Percentiles rank a stretch among this genome's conserved stretches.
These are phyloP conservation scores for Heterococcus sp. DNA, from an alignment of 108 stramenopile genomes.

Conservation along the genomic window DNA sequence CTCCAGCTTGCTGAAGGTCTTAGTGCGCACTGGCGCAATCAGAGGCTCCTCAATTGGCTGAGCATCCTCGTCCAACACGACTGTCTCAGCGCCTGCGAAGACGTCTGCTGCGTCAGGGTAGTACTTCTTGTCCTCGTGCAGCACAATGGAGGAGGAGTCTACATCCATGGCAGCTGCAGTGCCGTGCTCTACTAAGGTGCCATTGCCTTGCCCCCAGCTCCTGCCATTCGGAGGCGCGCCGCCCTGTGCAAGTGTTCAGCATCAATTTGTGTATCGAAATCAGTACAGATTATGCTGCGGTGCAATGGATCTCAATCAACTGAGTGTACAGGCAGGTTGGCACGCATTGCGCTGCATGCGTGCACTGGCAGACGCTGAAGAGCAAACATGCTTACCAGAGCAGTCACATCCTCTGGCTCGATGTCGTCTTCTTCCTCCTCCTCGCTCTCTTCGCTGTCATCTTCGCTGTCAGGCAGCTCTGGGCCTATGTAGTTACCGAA, in stretches of 20 bases:
- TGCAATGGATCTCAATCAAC: too few species aligned
- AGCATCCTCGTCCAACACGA: constrained; percentile 96
- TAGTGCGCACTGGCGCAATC: constrained; percentile 77
- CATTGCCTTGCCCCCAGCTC: constrained; percentile 10
- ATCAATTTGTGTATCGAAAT: too few species aligned
- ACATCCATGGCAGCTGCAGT: not conserved
- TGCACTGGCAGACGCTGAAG: too few species aligned
- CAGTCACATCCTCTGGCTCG: constrained; percentile 17
- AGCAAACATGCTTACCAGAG: too few species aligned
- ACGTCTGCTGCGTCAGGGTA: constrained; percentile 94
- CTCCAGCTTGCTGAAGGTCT: constrained; percentile 65
- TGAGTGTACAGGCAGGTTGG: too few species aligned
- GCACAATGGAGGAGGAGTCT: constrained; percentile 68
- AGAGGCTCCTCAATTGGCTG: constrained; percentile 94
- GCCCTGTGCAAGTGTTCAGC: too few species aligned
- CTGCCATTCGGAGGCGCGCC: not conserved
- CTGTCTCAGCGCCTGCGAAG: constrained; percentile 80
- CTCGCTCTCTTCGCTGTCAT: constrained; percentile 57
- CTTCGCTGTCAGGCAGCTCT: constrained; percentile 72
- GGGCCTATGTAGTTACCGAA: constrained; percentile 99
- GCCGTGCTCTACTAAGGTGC: constrained; percentile 19
- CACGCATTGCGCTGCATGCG: too few species aligned
- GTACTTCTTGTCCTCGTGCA: constrained; percentile 98
- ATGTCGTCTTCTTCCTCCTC: constrained; percentile 45
- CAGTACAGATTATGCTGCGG: too few species aligned